Conservation (phyloP, 2,329 filamentous ascomycete genomes). For the Aspergillus caelatus region DNA sequence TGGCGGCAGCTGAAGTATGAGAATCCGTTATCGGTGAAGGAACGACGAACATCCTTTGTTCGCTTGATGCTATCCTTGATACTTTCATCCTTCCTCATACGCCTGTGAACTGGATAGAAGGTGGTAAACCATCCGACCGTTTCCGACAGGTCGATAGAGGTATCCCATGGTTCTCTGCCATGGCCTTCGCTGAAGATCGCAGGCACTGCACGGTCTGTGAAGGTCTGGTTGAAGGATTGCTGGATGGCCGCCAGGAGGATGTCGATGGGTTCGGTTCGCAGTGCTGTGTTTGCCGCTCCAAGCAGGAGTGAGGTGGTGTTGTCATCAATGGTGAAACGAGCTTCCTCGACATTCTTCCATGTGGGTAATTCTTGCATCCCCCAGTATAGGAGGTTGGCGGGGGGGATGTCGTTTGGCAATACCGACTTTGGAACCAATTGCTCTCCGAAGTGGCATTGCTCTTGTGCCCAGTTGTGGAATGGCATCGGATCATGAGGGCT, state of each 20-base stretch:
- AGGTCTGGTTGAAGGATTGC: constrained; percentile 19
- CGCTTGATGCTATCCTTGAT: not conserved
- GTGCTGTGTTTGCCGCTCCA: constrained; percentile 10
- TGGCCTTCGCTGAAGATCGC: constrained; percentile 27
- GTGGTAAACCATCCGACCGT: constrained; percentile 31
- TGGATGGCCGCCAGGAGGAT: constrained; percentile 21
- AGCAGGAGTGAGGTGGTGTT: constrained; percentile 9
- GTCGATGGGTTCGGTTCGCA: constrained; percentile 25
- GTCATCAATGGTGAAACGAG: not conserved
- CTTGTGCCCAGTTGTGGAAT: constrained; percentile 23
- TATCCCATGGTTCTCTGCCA: constrained; percentile 22
- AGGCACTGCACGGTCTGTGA: constrained; percentile 13
- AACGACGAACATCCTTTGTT: constrained; percentile 12
- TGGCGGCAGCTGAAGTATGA: constrained; percentile 11
- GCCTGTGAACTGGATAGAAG: not conserved
- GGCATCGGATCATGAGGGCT: constrained; percentile 8
- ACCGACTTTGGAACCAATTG: not conserved
- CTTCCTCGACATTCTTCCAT: constrained; percentile 1
- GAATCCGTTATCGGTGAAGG: constrained; percentile 3
- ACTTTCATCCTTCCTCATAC: not conserved
- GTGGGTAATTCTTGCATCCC: not conserved
- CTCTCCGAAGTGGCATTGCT: constrained; percentile 13
- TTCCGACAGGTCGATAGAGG: constrained; percentile 21
- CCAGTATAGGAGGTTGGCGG: constrained; percentile 8
- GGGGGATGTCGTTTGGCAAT: not conserved